phyloP scores from a whole-genome alignment of 2,329 filamentous ascomycete genomes.

The Fusarium avenaceum region DNA sequence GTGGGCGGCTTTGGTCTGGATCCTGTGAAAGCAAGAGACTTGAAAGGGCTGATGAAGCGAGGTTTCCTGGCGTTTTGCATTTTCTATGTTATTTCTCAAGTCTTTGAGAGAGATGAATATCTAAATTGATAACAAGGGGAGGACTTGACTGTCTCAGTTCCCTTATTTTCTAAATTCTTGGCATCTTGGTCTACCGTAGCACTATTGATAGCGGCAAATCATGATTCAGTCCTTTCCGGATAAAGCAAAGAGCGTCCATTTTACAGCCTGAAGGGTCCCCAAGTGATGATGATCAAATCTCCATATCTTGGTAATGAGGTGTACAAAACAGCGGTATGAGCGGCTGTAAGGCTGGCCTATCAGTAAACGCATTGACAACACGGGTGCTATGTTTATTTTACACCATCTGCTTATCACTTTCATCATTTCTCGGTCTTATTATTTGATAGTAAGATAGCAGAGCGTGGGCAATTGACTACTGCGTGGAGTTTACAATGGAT shows the following conservation, averaged over 20 bases:
- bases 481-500: not conserved
- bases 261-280: conserved; percentile 8
- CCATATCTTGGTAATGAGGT: conserved; percentile 13
- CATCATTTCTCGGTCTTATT: conserved; percentile 8
- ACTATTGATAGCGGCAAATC: conserved; percentile 39
- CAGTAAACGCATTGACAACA: conserved; percentile 18
- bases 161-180: conserved; percentile 5
- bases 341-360: conserved; percentile 34
- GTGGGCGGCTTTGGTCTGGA: conserved; percentile 49
- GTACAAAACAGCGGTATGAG: conserved; percentile 28
- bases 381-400: conserved; percentile 11
- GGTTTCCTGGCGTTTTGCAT: conserved; percentile 20
- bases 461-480: not conserved
- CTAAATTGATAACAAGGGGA: conserved; percentile 4
- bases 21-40: conserved; percentile 40
- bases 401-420: conserved; percentile 6
- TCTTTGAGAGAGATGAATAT: not conserved
- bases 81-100: conserved; percentile 12
- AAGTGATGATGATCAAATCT: conserved; percentile 19
- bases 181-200: conserved; percentile 22
- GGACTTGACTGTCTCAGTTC: conserved; percentile 34
- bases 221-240: conserved; percentile 39
- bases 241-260: conserved; percentile 27
- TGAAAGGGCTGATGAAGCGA: conserved; percentile 36
- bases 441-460: conserved; percentile 20